Percentiles rank a stretch among this genome's conserved stretches.
Evolutionary conservation across 1,139 yeast species (phyloP).

Genomic region (Candida labiduridarum): DNA sequence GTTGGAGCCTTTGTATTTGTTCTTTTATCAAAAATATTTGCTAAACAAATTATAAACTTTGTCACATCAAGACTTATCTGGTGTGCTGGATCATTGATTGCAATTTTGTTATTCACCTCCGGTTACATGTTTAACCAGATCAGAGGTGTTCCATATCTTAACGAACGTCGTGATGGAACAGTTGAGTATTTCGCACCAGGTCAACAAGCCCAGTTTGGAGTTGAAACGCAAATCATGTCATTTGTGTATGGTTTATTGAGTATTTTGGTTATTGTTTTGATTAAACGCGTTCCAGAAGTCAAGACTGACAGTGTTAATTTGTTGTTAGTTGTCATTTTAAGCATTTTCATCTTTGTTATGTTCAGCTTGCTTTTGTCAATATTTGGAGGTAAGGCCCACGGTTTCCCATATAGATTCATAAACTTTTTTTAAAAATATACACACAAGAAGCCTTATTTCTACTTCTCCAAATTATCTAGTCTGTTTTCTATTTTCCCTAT

Average conservation of each 20-base stretch:
- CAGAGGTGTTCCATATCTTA: constrained; percentile 72
- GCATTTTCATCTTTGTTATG: constrained; percentile 45
- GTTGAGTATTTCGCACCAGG: constrained; percentile 64
- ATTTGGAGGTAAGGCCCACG: constrained; percentile 58
- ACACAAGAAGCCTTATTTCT: background rate
- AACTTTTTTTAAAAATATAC: constrained; percentile 20
- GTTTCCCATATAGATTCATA: constrained; percentile 61
- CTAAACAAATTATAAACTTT: constrained; percentile 34
- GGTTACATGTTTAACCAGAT: constrained; percentile 96
- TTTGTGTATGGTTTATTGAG: constrained; percentile 63
- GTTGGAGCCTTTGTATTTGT: constrained; percentile 34
- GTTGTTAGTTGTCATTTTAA: constrained; percentile 42
- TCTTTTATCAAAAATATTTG: constrained; percentile 25
- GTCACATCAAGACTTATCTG: constrained; percentile 49
- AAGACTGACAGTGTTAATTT: constrained; percentile 44
- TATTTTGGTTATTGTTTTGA: constrained; percentile 48
- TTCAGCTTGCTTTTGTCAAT: constrained; percentile 58
- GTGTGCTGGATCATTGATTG: constrained; percentile 63
- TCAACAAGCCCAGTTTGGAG: constrained; percentile 76
- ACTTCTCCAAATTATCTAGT: constrained; percentile 19
- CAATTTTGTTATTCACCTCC: constrained; percentile 71
- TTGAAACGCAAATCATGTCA: constrained; percentile 78
- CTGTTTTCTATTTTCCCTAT: constrained; percentile 39
- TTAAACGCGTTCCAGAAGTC: constrained; percentile 51
- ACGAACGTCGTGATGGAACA: constrained; percentile 56